Base-by-base conservation (phyloP, 1,284 basidiomycete species). In the Papiliotrema flavescens region DNA sequence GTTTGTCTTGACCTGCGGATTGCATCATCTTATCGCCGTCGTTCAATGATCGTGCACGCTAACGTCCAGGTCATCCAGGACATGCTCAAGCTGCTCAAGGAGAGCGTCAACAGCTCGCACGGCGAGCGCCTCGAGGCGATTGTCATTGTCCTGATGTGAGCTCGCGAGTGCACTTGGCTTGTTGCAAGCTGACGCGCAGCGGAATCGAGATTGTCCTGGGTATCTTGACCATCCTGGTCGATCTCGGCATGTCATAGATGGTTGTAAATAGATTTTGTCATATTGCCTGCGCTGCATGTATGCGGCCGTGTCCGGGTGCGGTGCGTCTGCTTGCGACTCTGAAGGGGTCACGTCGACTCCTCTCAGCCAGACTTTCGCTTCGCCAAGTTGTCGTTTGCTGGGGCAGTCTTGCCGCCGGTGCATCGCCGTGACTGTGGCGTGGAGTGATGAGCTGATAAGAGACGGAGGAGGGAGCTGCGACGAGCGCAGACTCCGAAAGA, bases 41-140 rank as follows among this genome's bases (percentile, higher is more conserved):
- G 15, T 11, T 8, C 40, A n/a, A n/a, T n/a, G n/a, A 20, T 42
- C 40, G 9, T 20, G 40, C 22, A 44, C n/a, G n/a, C 28, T 51
- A 34, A 54, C 22, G 34, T 17, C n/a, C 62, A 90, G 88, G 88
- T 97, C 55, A 79, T 98, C 39, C 93, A 98, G 80, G 93, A 98
- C 73, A 96, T 98, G 90, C 83, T 98, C 9, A 89, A 93, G 73
- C 82, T 98, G 51, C 80, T 98, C 47, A 97, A 97, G 77, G 94
- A 97, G 76, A 70, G 70, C 51, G 94, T 96, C 35, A 91, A 90
- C 22, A 90, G 86, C 59, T 84, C 85, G 65, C 93, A 98, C 66
- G 86, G 90, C 2, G 93, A 98, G 75, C 84, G 91, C 39, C 80
- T 98, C n/a, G 93, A 98, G 75, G 89, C 90, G 65, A 91, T 98